Evolutionary conservation across 129 eudicot species (phyloP), one percentile per base, ranked within the genome.

Genomic region (Rutidosis leptorrhynchoides): DNA sequence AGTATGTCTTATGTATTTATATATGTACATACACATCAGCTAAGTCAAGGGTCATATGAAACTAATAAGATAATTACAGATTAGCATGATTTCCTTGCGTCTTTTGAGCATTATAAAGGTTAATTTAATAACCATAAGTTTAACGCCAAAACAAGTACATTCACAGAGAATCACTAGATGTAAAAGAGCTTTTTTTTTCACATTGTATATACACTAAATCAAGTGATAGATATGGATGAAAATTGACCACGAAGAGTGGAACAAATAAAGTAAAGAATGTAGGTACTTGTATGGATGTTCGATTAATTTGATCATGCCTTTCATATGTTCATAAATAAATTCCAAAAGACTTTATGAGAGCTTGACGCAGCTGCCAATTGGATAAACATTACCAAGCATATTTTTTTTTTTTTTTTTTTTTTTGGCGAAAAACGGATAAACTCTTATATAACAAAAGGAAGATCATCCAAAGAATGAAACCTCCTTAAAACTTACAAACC

Each of bases 351-450:
- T 48, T 48, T 48, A 22, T 70, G 48, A 26, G 45, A 43, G 14
- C 25, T 58, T 17, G 74, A 58, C 28, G 46, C 19, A 48, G 58
- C 66, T 70, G 58, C 46, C 58, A 70, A 58, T 42, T 58, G 67
- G 74, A 70, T 70, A 71, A 71, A 27, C 30, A 58, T 70, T 15
- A 30, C 56, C 15, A n/a, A n/a, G n/a, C n/a, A n/a, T n/a, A n/a
- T n/a, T n/a, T n/a, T n/a, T n/a, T n/a, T n/a, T n/a, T n/a, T n/a
- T n/a, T n/a, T n/a, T n/a, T n/a, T n/a, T n/a, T n/a, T n/a, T n/a
- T n/a, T n/a, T n/a, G n/a, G n/a, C n/a, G n/a, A n/a, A n/a, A n/a
- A n/a, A n/a, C n/a, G n/a, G n/a, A n/a, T n/a, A n/a, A n/a, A n/a
- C n/a, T n/a, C n/a, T n/a, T n/a, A n/a, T n/a, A n/a, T n/a, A n/a